These are phyloP conservation scores for Suillus variegatus DNA, from an alignment of 768 basidiomycete genomes.

Conservation along the genomic window DNA sequence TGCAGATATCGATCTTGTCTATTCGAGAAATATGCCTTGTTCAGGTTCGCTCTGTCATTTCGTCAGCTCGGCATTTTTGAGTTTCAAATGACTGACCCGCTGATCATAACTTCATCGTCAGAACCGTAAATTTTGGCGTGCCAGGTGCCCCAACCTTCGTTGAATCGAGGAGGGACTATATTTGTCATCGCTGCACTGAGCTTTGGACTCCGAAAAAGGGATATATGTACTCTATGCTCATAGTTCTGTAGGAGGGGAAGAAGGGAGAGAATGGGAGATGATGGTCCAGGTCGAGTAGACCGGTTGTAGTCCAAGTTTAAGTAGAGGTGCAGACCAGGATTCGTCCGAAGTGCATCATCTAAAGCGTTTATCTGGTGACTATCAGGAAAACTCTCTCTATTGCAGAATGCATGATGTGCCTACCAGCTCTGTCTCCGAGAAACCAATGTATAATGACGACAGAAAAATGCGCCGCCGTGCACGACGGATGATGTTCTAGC, in stretches of 20 bases:
- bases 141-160: conserved; percentile 99
- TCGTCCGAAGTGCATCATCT: conserved; percentile 54
- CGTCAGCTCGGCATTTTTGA: not conserved
- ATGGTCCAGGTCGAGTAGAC: conserved; percentile 70
- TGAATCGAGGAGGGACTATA: conserved; percentile 87
- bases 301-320: conserved; percentile 83
- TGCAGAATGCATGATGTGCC: conserved; percentile 27
- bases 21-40: conserved; percentile 89
- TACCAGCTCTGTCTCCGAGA: conserved; percentile 78
- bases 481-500: conserved; percentile 72
- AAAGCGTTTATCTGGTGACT: conserved; percentile 70
- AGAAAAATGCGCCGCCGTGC: conserved; percentile 84
- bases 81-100: conserved; percentile 65
- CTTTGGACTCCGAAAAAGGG: conserved; percentile 87
- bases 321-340: conserved; percentile 63
- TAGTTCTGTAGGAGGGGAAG: conserved; percentile 73
- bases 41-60: conserved; percentile 83
- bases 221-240: conserved; percentile 71
- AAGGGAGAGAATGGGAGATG: conserved; percentile 67
- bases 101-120: conserved; percentile 91
- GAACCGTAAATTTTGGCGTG: conserved; percentile 95
- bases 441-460: conserved; percentile 88
- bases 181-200: conserved; percentile 72
- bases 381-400: not conserved
- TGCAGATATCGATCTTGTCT: conserved; percentile 94